Evolutionary conservation across 768 basidiomycete genomes (phyloP), one percentile per base, ranked within the genome.

Genomic region (Auricularia cornea): DNA sequence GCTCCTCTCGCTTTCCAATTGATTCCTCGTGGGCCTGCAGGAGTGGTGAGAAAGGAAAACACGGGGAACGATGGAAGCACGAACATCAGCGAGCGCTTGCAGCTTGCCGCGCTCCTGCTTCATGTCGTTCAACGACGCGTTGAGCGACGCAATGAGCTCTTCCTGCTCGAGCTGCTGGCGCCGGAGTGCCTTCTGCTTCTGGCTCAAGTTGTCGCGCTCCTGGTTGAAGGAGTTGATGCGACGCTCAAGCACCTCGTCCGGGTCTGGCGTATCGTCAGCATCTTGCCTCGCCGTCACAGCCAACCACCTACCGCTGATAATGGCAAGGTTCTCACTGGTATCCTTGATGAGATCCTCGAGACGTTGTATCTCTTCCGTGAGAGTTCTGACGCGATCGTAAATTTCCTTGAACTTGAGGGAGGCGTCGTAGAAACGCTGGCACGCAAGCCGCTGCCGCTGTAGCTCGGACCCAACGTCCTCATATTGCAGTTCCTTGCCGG

Each of bases 331-430:
- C 54, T 85, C 78, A 62, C 81, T 83, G 5, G 86, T 79, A 31
- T 86, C 83, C 1, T 80, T 78, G 40, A 90, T 78, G 51, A 93
- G 87, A 14, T 76, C 74, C 67, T 88, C 79, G 61, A 85, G 77
- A 59, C 83, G 81, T n/a, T 77, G 71, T 70, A 87, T 88, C 69
- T 82, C 83, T 64, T 84, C 79, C 61, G 86, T 77, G 56, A 91
- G 73, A 64, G 78, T 80, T 62, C 89, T 84, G 26, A 87, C 83
- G 68, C 84, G 84, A 62, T 88, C 75, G 70, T 90, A 94, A 61
- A 89, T 80, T 73, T 97, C 91, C 63, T 92, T 83, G 72, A 98
- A 97, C 70, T 89, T 89, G 26, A 85, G 86, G 3, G 91, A 87
- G 54, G 85, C 82, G 59, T 96, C 90, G 69, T 92, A 87, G 72